Evolutionary conservation across 257 asterid genomes (phyloP).

Genomic region (Verbena officinalis): DNA sequence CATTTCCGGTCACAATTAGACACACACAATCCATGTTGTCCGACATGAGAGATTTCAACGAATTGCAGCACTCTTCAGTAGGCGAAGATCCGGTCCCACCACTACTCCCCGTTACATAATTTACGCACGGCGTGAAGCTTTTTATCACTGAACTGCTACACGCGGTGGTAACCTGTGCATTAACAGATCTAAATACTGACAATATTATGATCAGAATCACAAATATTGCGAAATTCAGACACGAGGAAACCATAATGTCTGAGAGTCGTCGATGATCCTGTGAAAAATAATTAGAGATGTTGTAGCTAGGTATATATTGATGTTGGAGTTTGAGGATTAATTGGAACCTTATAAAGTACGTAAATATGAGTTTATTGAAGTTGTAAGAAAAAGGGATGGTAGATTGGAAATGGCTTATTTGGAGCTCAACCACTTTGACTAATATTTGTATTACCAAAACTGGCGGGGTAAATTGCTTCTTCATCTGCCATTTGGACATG

Average conservation of each 20-base stretch:
- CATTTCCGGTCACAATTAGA: conserved; percentile 71
- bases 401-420: conserved; percentile 43
- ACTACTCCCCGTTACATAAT: conserved; percentile 67
- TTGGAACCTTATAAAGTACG: conserved; percentile 27
- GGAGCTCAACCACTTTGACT: conserved; percentile 80
- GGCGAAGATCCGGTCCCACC: conserved; percentile 53
- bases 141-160: conserved; percentile 56
- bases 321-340: neutral
- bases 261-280: too few relatives aligned
- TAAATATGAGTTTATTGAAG: conserved; percentile 18
- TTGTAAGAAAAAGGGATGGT: conserved; percentile 45
- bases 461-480: conserved; percentile 7
- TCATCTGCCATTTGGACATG: conserved; percentile 20
- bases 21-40: conserved; percentile 66
- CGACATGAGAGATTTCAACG: conserved; percentile 49
- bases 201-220: conserved; percentile 27
- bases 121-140: conserved; percentile 68
- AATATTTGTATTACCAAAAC: neutral
- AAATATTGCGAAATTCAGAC: conserved; percentile 6
- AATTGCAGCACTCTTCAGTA: conserved; percentile 54
- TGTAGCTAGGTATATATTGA: neutral
- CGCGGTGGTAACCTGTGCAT: conserved; percentile 61
- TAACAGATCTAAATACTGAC: conserved; percentile 22
- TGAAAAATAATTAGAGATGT: neutral
- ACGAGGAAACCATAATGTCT: conserved; percentile 26